Conservation (phyloP, 1,284 basidiomycete genomes). For the Rhodotorula sp. region DNA sequence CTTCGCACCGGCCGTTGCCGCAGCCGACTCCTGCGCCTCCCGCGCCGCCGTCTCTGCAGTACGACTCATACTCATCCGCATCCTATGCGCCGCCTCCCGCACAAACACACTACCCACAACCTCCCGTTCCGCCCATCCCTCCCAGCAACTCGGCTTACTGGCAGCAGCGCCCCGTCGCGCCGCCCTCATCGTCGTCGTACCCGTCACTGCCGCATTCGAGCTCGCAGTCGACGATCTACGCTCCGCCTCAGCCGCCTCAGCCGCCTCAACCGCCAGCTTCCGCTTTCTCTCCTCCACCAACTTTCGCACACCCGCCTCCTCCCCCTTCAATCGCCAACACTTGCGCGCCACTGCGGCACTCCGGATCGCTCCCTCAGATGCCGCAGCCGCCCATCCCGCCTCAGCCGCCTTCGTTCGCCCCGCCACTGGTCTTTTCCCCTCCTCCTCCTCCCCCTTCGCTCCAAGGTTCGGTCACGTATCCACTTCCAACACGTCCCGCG, state of each 20-base stretch:
- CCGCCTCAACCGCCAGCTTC: not conserved
- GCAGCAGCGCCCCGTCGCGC: not conserved
- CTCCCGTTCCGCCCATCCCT: constrained; percentile 22
- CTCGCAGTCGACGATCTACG: constrained; percentile 10
- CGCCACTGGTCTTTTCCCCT: too few relatives aligned
- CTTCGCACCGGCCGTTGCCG: not conserved
- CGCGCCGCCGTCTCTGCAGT: not conserved
- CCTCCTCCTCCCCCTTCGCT: too few relatives aligned
- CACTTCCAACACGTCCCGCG: too few relatives aligned
- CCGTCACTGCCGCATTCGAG: not conserved
- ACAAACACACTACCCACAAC: constrained; percentile 1
- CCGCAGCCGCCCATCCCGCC: too few relatives aligned
- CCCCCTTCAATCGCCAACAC: not conserved
- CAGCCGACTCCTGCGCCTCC: constrained; percentile 1
- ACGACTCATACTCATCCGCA: not conserved
- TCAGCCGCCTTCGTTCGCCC: too few relatives aligned
- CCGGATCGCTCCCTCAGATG: too few relatives aligned
- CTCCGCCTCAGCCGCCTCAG: constrained; percentile 10
- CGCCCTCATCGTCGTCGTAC: constrained; percentile 5
- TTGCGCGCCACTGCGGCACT: too few relatives aligned
- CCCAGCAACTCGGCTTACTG: constrained; percentile 16
- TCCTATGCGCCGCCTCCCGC: not conserved
- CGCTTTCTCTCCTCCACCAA: not conserved
- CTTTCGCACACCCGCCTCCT: not conserved
- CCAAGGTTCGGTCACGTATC: too few relatives aligned